Evolutionary conservation across 192 early-diverging fungal species (phyloP).

Genomic region (Coemansia sp.): DNA sequence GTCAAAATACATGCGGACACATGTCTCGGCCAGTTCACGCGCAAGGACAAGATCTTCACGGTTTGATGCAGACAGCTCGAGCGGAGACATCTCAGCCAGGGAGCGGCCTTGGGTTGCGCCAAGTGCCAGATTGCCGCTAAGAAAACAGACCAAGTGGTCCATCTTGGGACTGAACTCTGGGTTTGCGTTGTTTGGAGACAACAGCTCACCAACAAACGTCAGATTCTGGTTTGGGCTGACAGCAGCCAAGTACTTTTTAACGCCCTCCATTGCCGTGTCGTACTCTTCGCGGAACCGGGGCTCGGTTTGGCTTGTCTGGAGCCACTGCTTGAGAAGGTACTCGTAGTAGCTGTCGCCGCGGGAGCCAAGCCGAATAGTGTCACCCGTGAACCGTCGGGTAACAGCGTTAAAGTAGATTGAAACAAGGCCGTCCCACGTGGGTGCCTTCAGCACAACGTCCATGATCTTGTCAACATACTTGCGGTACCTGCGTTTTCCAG

Average conservation of each 20-base stretch:
- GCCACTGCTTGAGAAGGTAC: conserved; percentile 89
- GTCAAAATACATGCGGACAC: conserved; percentile 80
- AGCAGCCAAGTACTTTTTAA: conserved; percentile 38
- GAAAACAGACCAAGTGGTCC: conserved; percentile 95
- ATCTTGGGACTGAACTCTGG: conserved; percentile 61
- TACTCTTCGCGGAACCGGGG: conserved; percentile 67
- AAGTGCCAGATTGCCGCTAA: conserved; percentile 57
- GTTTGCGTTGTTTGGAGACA: conserved; percentile 58
- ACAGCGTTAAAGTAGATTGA: conserved; percentile 63
- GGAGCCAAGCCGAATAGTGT: conserved; percentile 33
- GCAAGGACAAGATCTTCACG: conserved; percentile 76
- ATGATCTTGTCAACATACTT: conserved; percentile 65
- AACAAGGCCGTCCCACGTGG: conserved; percentile 62
- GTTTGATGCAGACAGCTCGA: conserved; percentile 11
- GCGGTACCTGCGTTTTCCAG: conserved; percentile 73
- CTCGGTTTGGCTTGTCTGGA: conserved; percentile 76
- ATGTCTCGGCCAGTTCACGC: conserved; percentile 76
- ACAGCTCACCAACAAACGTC: conserved; percentile 38
- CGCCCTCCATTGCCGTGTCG: conserved; percentile 54
- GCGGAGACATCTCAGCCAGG: conserved; percentile 16
- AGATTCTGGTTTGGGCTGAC: conserved; percentile 21
- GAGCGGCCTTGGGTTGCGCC: conserved; percentile 41
- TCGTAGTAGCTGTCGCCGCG: conserved; percentile 93
- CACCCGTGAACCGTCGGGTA: conserved; percentile 15
- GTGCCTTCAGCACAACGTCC: conserved; percentile 22